Base-by-base conservation (phyloP, 352 stramenopile species). In the Phytophthora sojae region DNA sequence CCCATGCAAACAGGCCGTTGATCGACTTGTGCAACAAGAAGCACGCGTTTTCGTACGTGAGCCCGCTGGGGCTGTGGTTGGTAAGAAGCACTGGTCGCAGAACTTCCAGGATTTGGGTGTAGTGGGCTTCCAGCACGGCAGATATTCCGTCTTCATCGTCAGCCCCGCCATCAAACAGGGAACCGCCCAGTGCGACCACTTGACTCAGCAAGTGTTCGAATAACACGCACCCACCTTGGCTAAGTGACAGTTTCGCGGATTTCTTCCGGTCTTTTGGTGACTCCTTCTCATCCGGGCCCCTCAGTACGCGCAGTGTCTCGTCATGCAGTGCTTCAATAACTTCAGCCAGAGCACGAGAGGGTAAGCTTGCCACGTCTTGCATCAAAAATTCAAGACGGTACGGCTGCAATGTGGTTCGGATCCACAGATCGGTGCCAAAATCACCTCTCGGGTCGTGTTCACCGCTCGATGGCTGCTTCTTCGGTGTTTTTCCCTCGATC, bases 331-430 rank as follows among this genome's bases (percentile, higher is more conserved):
- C 83, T 62, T 83, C 57, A 1, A 92, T 73, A 15, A 91, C 61
- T 71, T 91, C 79, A 47, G 69, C 63, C 15, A 92, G 37, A 3
- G 77, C 72, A 6, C 75, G 65, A 29, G 71, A 75, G 17, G 88
- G 83, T 54, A 93, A 67, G 15, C 52, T 82, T 14, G 79, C 79
- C 15, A 93, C 45, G 37, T 92, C 83, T 47, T 92, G 62, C 45
- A 95, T 66, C 29, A 95, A 51, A 49, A 79, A 80, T 30, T 92
- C 88, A 2, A 95, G 59, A 47, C 82, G 81, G 37, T 91, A 95
- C 15, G 88, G 84, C 63, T 87, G 74, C n/a, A 95, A 59, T 9
- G 79, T 90, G 9, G 75, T 67, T 49, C 67, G 77, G 49, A 94
- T 89, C 87, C 87, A 94, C 12, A 75, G 60, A 19, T 81, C 81